Percentiles rank a stretch among this genome's conserved stretches.
Evolutionary conservation across 352 stramenopile genomes (phyloP).

Genomic region (Pythium biforme): DNA sequence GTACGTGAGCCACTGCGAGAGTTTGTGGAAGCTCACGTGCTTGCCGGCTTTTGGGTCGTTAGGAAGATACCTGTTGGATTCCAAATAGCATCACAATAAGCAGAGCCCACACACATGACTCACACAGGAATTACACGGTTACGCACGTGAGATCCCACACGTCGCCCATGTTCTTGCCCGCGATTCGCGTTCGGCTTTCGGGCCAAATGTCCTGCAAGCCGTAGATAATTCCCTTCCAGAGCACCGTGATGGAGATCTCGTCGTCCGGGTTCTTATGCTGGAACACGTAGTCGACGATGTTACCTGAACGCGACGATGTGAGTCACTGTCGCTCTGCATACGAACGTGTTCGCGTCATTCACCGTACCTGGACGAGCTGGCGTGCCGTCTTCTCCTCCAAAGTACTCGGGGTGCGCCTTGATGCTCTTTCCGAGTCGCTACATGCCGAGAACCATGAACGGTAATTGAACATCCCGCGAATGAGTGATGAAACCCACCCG

Average conservation of each 20-base stretch:
- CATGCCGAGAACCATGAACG: neutral
- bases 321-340: too few relatives aligned
- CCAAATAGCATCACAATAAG: neutral
- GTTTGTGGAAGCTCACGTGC: conserved; percentile 87
- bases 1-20: conserved; percentile 89
- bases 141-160: conserved; percentile 77
- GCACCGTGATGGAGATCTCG: conserved; percentile 61
- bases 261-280: conserved; percentile 48
- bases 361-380: conserved; percentile 39
- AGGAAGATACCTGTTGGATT: conserved; percentile 44
- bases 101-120: neutral
- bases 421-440: conserved; percentile 68
- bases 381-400: conserved; percentile 41
- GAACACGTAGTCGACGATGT: conserved; percentile 79
- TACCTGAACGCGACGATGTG: conserved; percentile 30
- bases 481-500: too few relatives aligned
- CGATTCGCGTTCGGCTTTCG: conserved; percentile 64
- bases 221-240: conserved; percentile 82
- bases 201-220: conserved; percentile 87
- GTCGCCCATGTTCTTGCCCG: conserved; percentile 79
- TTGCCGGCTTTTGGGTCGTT: conserved; percentile 48
- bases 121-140: neutral
- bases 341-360: neutral
- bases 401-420: conserved; percentile 74
- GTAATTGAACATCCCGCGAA: too few relatives aligned